Base-by-base conservation (phyloP, 345 rosid species). In the Citrus sinensis region DNA sequence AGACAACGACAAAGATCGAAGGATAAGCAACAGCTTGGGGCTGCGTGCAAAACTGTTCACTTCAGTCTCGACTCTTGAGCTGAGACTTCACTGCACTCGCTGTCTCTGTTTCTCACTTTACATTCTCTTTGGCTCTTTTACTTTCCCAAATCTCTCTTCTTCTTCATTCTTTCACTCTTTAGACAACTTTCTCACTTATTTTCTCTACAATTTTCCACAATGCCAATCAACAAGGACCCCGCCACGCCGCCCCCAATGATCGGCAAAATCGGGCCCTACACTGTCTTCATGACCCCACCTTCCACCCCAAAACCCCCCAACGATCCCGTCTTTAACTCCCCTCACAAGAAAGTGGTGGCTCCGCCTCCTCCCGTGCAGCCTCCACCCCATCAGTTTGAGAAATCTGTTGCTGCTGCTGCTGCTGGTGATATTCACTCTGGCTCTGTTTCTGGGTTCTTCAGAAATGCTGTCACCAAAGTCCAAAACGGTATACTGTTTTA, bases 181-280 rank as follows among this genome's bases (percentile, higher is more conserved):
- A 13, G 14, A 46, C 51, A 46, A 70, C 32, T 19, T 25, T 49
- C 78, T 59, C 29, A 63, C 54, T 10, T 60, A 17, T 40, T 42
- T 7, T 19, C 64, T 34, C 81, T 61, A 39, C 51, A 32, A 22
- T 55, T 78, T 65, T 76, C 32, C 35, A 75, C 81, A 85, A 97
- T 97, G 99, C 90, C 99, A 60, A 87, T 91, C 90, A 92, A 83
- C 87, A 90, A 56, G 68, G 94, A 84, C 80, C 83, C 92, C 14
- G 83, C 91, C 40, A 88, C 88, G 22, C 98, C 98, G 7, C 93
- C 98, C 7, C 99, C 99, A 17, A 80, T 86, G 74, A 97, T 94
- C 85, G 98, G 98, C 24, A 97, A 97, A 89, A 94, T 97, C 76
- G 99, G 99, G 1, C 99, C 99, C 14, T 97, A 94, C 90, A 97